A percentile compares a stretch with the other conserved stretches of the same genome.
Evolutionary conservation across 75 land plant genomes (phyloP).

Genomic region (Pinus taeda): DNA sequence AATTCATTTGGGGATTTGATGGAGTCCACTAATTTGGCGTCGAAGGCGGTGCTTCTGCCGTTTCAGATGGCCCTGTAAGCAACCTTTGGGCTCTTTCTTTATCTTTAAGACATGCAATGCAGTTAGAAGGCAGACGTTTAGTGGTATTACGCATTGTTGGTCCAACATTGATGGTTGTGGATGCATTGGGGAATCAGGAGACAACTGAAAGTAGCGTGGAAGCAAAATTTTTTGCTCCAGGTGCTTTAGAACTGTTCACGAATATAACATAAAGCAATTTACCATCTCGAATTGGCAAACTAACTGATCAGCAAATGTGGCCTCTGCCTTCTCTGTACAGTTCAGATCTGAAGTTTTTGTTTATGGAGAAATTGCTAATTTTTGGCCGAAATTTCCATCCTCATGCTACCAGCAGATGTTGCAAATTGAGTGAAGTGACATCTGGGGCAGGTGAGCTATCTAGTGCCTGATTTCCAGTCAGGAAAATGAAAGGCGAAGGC

Average conservation of each 20-base stretch:
- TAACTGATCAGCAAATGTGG: constrained; percentile 9
- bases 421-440: too few species aligned
- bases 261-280: constrained; percentile 19
- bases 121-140: too few species aligned
- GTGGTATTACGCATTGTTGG: constrained; percentile 48
- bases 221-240: constrained; percentile 16
- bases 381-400: too few species aligned
- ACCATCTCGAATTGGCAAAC: background rate
- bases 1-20: too few species aligned
- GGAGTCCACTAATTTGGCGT: background rate
- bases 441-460: too few species aligned
- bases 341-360: constrained; percentile 28
- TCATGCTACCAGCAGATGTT: too few species aligned
- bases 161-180: constrained; percentile 58
- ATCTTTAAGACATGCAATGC: constrained; percentile 40
- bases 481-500: too few species aligned
- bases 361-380: constrained; percentile 39
- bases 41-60: constrained; percentile 5
- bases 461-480: too few species aligned
- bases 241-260: constrained; percentile 24
- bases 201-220: constrained; percentile 10
- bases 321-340: constrained; percentile 28
- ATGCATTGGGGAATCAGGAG: constrained; percentile 16
- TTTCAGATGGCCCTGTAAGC: constrained; percentile 17
- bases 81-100: constrained; percentile 23